phyloP scores from a whole-genome alignment of 768 basidiomycete species.

The Sporobolomyces phaffii region DNA sequence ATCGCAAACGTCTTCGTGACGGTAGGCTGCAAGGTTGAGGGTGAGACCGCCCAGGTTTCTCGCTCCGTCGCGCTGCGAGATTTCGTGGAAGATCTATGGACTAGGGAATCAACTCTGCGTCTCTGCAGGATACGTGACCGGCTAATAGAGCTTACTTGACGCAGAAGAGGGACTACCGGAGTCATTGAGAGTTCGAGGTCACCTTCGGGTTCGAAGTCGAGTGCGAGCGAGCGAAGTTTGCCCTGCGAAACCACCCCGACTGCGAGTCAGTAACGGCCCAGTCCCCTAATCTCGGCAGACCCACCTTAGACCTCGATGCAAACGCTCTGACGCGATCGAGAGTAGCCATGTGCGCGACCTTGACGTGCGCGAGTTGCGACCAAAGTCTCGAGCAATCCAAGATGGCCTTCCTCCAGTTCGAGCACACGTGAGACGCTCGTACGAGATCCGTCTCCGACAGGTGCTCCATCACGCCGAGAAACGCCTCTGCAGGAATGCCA shows the following conservation, averaged over 20 bases:
- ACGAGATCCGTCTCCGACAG: slow-evolving; percentile 4
- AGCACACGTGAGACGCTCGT: not conserved
- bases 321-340: slow-evolving; percentile 6
- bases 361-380: not conserved
- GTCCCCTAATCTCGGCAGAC: not conserved
- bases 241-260: not conserved
- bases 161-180: not conserved
- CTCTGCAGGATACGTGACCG: not conserved
- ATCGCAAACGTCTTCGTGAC: not conserved
- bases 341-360: not conserved
- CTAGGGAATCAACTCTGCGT: not conserved
- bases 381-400: not conserved
- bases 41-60: not conserved
- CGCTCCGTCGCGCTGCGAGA: slow-evolving; percentile 8
- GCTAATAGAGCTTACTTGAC: not conserved
- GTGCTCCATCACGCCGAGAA: slow-evolving; percentile 6
- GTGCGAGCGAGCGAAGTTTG: not conserved
- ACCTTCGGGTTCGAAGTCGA: not conserved
- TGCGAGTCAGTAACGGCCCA: not conserved
- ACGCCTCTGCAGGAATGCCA: slow-evolving; percentile 6
- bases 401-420: slow-evolving; percentile 17
- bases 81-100: slow-evolving; percentile 14
- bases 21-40: not conserved
- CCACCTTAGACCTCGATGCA: slow-evolving; percentile 3
- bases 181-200: not conserved